phyloP scores from a whole-genome alignment of 345 rosid species.

The Toxicodendron radicans region DNA sequence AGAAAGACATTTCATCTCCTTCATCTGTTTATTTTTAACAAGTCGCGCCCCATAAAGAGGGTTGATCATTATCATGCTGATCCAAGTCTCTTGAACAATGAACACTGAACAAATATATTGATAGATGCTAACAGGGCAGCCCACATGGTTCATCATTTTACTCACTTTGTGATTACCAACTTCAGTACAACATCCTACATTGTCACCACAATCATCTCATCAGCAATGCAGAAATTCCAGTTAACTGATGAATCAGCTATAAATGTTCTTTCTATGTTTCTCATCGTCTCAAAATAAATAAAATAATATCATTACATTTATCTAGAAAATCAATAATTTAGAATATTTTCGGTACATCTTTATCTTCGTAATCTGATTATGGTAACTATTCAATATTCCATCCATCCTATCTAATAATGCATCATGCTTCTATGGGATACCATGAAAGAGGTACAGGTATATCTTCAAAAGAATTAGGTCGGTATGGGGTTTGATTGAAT shows the following conservation, averaged over 20 bases:
- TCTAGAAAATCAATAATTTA: background rate
- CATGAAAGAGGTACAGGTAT: background rate
- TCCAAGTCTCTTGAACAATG: too few relatives aligned
- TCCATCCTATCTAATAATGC: background rate
- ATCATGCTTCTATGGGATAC: too few relatives aligned
- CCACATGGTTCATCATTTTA: too few relatives aligned
- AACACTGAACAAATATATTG: too few relatives aligned
- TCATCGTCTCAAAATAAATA: background rate
- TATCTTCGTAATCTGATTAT: background rate
- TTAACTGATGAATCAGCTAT: background rate
- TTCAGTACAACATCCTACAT: background rate
- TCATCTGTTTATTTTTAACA: background rate
- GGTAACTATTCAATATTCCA: background rate
- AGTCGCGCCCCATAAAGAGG: too few relatives aligned
- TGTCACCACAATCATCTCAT: background rate
- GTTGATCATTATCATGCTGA: too few relatives aligned
- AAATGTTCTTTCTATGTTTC: background rate
- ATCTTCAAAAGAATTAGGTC: slow-evolving; percentile 5
- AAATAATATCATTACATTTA: background rate
- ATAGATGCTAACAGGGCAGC: too few relatives aligned
- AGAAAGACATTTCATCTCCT: background rate
- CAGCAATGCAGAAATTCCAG: background rate
- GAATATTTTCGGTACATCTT: background rate
- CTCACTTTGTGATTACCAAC: background rate
- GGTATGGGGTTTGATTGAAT: background rate